phyloP scores from a whole-genome alignment of 2,329 filamentous ascomycete genomes.

The Pseudocercospora cruenta region DNA sequence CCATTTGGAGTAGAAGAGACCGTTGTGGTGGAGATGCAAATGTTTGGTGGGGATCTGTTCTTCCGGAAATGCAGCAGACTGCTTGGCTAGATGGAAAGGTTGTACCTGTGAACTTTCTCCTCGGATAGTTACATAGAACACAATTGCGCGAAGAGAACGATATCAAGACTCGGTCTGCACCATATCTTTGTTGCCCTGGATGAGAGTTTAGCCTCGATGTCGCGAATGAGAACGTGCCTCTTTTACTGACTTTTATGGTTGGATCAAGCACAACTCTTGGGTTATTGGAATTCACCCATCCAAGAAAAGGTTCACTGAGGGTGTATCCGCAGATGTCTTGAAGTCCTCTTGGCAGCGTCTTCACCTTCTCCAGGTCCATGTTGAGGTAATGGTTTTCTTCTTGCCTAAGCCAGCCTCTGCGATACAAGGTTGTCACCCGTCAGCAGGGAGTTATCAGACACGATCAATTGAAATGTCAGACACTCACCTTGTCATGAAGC shows the following conservation, averaged over 20 bases:
- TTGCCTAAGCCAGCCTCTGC: constrained; percentile 40
- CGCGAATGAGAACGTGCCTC: background rate
- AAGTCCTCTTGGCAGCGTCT: constrained; percentile 10
- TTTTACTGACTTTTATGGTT: background rate
- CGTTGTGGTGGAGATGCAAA: background rate
- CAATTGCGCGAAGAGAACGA: background rate
- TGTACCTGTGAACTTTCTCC: constrained; percentile 6
- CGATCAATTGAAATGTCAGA: background rate
- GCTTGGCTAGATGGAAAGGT: constrained; percentile 6
- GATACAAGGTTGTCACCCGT: background rate
- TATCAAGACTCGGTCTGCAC: constrained; percentile 3
- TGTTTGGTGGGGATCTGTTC: constrained; percentile 13
- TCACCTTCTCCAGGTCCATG: constrained; percentile 31
- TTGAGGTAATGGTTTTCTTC: constrained; percentile 48
- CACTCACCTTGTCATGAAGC: constrained; percentile 37
- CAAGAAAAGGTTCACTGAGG: constrained; percentile 13
- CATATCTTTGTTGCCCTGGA: constrained; percentile 13
- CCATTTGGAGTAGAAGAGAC: constrained; percentile 8
- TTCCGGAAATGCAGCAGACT: background rate
- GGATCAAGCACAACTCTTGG: constrained; percentile 11
- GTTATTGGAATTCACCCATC: constrained; percentile 13
- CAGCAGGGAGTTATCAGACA: background rate
- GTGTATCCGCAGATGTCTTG: constrained; percentile 12
- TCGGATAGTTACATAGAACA: background rate
- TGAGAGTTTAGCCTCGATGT: background rate